These are phyloP conservation scores for Lentinula raphanica DNA, from an alignment of 768 basidiomycete species.

Conservation along the genomic window DNA sequence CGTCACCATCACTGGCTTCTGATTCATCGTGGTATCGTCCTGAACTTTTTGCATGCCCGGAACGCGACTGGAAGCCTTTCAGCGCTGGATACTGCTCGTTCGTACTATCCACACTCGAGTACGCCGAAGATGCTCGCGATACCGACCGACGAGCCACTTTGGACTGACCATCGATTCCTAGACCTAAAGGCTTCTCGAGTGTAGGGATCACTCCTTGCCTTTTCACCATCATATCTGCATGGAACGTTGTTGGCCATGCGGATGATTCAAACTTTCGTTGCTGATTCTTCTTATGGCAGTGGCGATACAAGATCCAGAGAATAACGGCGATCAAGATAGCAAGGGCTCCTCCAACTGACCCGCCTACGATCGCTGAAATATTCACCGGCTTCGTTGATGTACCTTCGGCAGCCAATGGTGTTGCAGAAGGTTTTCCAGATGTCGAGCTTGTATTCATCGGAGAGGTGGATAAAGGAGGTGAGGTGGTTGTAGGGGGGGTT, in stretches of 20 bases:
- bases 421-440: neutral
- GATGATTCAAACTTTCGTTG: neutral
- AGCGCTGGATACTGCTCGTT: neutral
- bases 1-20: neutral
- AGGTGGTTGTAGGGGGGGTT: too few relatives aligned
- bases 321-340: neutral
- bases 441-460: neutral
- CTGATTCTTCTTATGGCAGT: too few relatives aligned
- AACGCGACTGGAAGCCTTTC: neutral
- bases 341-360: neutral
- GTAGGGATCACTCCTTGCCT: neutral
- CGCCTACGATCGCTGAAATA: neutral
- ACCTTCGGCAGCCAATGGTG: neutral
- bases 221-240: slow-evolving; percentile 5
- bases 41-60: neutral
- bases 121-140: neutral
- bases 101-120: neutral
- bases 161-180: neutral
- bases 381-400: neutral
- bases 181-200: neutral
- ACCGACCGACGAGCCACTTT: neutral
- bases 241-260: neutral
- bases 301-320: neutral
- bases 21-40: neutral
- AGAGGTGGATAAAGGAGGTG: too few relatives aligned